Evolutionary conservation across 768 basidiomycete genomes (phyloP), one percentile per base, ranked within the genome.

Genomic region (Daedalea quercina): DNA sequence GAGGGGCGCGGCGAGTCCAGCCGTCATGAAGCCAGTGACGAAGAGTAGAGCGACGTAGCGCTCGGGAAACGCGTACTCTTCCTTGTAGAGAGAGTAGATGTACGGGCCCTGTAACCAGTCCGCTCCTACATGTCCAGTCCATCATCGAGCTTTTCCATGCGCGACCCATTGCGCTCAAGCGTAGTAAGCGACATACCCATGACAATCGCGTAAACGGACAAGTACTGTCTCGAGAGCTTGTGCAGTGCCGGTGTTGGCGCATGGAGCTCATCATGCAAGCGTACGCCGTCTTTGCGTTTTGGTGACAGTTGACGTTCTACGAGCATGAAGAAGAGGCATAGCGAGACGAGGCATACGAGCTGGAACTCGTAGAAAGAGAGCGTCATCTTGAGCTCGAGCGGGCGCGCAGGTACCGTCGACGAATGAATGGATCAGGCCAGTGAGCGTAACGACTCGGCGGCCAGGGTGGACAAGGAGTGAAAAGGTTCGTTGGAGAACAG

Each of bases 41-140:
- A 89, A 90, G 47, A 90, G 72, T 31, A 84, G 60, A 1, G 87
- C 85, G 4, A 90, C 84, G 22, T 78, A 64, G 31, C 81, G 68
- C 63, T 86, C 85, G 0, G 83, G 70, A 61, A 82, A 80, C 9
- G 61, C 67, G 55, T 87, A 85, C 60, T 87, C 83, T 41, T 86
- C 84, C 44, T 74, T 72, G 63, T 88, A 90, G 0, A 89, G 68
- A 15, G 85, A 85, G 59, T 87, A 90, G 0, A 89, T 73, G 60
- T 89, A 89, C 15, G 87, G 87, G 0, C 87, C 87, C 65, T 89
- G 85, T 13, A 89, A 72, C 85, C 87, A 87, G 65, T 89, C 85
- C 35, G 85, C 83, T 53, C 80, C 85, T 87, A 40, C 37, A 59
- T 34, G 47, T 20, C 46, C 12, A 15, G 43, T 43, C 22, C 25